phyloP scores from a whole-genome alignment of 2,329 filamentous ascomycete genomes.

The Talaromyces islandicus region DNA sequence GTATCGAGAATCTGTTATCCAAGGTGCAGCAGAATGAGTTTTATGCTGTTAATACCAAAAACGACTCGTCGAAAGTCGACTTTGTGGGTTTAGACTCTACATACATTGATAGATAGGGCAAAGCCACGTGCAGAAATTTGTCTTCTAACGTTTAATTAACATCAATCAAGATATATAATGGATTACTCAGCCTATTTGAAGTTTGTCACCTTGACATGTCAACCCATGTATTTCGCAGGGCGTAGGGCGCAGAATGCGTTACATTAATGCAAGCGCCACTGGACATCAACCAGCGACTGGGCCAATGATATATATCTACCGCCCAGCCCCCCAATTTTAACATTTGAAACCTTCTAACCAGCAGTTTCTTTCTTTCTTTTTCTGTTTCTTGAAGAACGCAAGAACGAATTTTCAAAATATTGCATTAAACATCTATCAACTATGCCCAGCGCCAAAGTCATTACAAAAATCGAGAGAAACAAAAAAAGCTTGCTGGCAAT shows the following conservation, averaged over 20 bases:
- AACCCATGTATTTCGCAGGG: background rate
- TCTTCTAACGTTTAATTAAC: too few species aligned
- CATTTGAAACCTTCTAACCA: background rate
- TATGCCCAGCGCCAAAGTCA: background rate
- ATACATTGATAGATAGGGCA: too few species aligned
- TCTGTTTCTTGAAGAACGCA: too few species aligned
- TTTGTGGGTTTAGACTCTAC: too few species aligned
- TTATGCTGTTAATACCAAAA: too few species aligned
- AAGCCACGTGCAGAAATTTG: too few species aligned
- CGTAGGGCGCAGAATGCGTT: background rate
- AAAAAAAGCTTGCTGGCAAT: background rate
- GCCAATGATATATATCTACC: background rate
- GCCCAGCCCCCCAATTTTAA: background rate
- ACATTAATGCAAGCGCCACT: background rate
- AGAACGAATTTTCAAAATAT: background rate
- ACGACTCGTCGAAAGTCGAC: too few species aligned
- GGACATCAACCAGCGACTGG: background rate
- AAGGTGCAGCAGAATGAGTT: too few species aligned
- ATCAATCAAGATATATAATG: too few species aligned
- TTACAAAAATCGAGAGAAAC: background rate
- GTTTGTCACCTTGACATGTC: background rate
- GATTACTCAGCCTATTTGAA: background rate
- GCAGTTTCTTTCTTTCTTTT: background rate
- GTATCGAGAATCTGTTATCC: too few species aligned
- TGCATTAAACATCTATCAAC: background rate